These are phyloP conservation scores for Moniliophthora roreri DNA, from an alignment of 1,284 basidiomycete genomes.

Conservation along the genomic window DNA sequence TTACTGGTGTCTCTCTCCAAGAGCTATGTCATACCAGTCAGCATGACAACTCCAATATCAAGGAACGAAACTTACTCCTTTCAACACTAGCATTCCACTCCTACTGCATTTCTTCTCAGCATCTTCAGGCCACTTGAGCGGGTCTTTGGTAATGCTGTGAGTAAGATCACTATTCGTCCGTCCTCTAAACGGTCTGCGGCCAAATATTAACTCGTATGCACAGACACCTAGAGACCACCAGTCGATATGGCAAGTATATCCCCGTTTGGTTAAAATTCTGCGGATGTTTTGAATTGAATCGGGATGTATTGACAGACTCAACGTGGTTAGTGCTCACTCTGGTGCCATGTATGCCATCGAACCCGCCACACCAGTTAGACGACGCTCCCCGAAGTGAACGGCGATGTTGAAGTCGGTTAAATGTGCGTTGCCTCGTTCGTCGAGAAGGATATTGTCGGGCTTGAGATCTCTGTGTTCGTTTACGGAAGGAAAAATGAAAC, in stretches of 20 bases:
- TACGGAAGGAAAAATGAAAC: not conserved
- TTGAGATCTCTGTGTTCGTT: conserved; percentile 78
- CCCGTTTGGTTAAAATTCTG: conserved; percentile 76
- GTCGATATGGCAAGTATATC: conserved; percentile 90
- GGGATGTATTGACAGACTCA: not conserved
- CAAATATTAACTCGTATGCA: conserved; percentile 90
- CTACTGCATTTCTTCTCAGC: conserved; percentile 70
- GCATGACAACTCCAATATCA: conserved; percentile 2
- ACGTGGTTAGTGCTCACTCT: conserved; percentile 46
- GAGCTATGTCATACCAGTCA: conserved; percentile 49
- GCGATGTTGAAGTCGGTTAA: conserved; percentile 99
- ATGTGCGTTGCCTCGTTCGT: conserved; percentile 94
- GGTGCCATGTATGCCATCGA: conserved; percentile 99
- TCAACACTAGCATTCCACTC: conserved; percentile 64
- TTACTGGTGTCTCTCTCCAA: conserved; percentile 83
- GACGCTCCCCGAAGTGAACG: conserved; percentile 89
- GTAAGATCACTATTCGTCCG: conserved; percentile 90
- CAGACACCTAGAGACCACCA: conserved; percentile 97
- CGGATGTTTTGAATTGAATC: conserved; percentile 2
- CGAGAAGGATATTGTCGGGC: conserved; percentile 96
- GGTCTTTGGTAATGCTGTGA: conserved; percentile 81
- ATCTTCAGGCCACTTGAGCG: conserved; percentile 76
- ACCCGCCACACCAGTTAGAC: conserved; percentile 94
- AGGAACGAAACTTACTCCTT: conserved; percentile 48
- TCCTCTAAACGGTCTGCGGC: conserved; percentile 88